Conservation (phyloP, 768 basidiomycete genomes). For the Mycena belliarum region DNA sequence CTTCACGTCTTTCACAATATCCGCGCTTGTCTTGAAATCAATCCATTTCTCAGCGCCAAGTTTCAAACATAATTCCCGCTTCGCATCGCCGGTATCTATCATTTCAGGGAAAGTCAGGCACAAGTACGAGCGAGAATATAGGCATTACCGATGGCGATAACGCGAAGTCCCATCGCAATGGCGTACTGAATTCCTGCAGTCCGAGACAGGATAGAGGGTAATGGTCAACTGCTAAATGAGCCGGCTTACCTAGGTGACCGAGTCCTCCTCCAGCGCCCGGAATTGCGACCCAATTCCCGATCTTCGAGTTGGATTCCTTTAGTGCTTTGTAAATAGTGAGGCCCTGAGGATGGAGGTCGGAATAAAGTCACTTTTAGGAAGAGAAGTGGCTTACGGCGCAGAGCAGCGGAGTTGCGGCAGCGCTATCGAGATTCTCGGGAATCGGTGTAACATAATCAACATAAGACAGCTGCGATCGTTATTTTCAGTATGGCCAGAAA, state of each 20-base stretch:
- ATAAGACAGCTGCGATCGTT: constrained; percentile 52
- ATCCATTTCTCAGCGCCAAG: constrained; percentile 70
- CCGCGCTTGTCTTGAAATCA: constrained; percentile 68
- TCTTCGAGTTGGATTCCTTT: constrained; percentile 56
- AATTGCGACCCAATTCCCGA: constrained; percentile 75
- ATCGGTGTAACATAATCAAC: constrained; percentile 74
- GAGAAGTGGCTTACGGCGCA: constrained; percentile 63
- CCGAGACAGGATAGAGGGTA: neutral
- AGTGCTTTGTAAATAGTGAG: constrained; percentile 82
- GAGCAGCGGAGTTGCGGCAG: constrained; percentile 67
- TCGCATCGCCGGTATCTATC: constrained; percentile 74
- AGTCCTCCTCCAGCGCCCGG: constrained; percentile 79
- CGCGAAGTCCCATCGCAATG: constrained; percentile 70
- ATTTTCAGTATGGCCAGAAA: neutral
- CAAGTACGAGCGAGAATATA: constrained; percentile 31
- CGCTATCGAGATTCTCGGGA: constrained; percentile 62
- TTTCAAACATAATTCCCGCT: constrained; percentile 55
- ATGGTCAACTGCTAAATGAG: too few species aligned
- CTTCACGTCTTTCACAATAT: constrained; percentile 62
- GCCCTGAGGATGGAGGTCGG: constrained; percentile 41
- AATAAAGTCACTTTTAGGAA: neutral
- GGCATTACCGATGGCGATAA: constrained; percentile 45
- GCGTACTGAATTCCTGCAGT: constrained; percentile 75
- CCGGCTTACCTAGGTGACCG: constrained; percentile 63
- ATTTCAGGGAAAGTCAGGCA: neutral